These are phyloP conservation scores for Cucumis cinereus DNA, from an alignment of 306 rosid genomes.

Conservation along the genomic window DNA sequence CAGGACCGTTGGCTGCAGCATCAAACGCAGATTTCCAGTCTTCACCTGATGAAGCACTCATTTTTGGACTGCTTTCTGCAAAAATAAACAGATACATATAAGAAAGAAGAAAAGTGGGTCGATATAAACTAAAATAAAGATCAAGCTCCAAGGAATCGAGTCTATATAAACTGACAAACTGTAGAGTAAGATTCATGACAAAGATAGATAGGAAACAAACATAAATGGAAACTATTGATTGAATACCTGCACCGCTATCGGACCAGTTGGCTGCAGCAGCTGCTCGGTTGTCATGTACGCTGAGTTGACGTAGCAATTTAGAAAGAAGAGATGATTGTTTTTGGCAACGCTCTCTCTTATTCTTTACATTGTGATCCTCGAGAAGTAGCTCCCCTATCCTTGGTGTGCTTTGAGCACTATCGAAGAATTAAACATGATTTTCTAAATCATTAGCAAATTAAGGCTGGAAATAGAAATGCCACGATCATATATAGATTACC, in stretches of 20 bases:
- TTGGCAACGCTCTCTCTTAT: slow-evolving; percentile 63
- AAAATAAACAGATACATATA: background rate
- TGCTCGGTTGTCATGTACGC: slow-evolving; percentile 81
- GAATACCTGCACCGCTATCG: slow-evolving; percentile 47
- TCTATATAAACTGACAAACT: background rate
- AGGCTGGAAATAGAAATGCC: background rate
- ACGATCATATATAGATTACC: background rate
- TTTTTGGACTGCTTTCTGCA: slow-evolving; percentile 80
- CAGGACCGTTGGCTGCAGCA: slow-evolving; percentile 71
- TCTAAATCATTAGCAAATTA: background rate
- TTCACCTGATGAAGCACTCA: slow-evolving; percentile 53
- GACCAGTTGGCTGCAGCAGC: slow-evolving; percentile 76
- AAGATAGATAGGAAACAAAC: background rate
- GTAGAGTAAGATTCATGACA: background rate
- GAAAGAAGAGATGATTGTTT: slow-evolving; percentile 84
- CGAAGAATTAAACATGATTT: slow-evolving; percentile 5
- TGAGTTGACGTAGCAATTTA: slow-evolving; percentile 76
- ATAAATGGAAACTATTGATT: background rate
- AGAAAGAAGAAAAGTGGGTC: background rate
- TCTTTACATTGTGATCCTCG: slow-evolving; percentile 89
- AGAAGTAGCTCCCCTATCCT: slow-evolving; percentile 86
- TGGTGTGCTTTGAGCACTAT: slow-evolving; percentile 70
- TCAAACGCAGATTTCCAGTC: slow-evolving; percentile 95
- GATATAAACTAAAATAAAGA: background rate
- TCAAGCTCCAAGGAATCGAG: background rate